Conservation (phyloP, 805 yeast genomes). For the Clavispora vitiphila region DNA sequence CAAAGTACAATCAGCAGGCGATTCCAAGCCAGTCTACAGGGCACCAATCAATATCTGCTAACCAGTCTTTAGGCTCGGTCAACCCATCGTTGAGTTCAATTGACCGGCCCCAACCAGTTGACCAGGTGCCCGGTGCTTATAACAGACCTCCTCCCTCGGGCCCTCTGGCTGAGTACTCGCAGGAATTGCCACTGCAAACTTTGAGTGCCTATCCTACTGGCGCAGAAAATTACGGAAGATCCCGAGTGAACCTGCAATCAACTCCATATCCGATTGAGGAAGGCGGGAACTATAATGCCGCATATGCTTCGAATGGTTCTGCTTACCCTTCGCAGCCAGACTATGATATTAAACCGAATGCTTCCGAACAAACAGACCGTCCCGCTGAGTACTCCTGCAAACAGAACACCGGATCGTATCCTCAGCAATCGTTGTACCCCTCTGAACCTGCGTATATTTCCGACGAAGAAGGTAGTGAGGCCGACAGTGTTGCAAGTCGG, state of each 20-base stretch:
- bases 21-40: not conserved
- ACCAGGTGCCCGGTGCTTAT: not conserved
- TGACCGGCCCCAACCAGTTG: not conserved
- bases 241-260: not conserved
- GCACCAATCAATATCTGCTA: not conserved
- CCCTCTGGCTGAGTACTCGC: not conserved
- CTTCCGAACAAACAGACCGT: no score
- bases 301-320: not conserved
- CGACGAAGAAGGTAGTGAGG: constrained; percentile 10
- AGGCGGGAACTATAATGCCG: not conserved
- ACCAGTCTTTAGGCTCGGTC: not conserved
- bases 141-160: not conserved
- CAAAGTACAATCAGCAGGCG: not conserved
- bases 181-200: not conserved
- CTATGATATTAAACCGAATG: no score
- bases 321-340: constrained; percentile 2
- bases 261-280: not conserved
- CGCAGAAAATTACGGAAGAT: not conserved
- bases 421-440: constrained; percentile 1
- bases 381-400: not conserved
- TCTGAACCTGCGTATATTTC: constrained; percentile 15
- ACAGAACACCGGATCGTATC: not conserved
- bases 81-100: not conserved
- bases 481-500: constrained; percentile 17
- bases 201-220: not conserved